These are phyloP conservation scores for Silene latifolia DNA, from an alignment of 148 eudicot species.

Conservation along the genomic window DNA sequence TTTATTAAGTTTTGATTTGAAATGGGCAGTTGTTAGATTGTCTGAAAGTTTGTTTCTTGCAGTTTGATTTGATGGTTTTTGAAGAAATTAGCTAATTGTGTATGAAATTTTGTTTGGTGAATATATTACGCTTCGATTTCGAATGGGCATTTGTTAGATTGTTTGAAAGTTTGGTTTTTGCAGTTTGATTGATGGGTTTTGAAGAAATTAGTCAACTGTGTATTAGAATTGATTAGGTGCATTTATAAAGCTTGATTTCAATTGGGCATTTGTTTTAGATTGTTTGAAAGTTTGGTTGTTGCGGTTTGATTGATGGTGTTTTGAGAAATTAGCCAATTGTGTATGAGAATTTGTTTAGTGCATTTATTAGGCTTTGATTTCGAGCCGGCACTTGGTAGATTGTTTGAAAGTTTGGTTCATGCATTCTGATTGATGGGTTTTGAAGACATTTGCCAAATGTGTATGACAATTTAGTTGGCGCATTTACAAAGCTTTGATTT, in stretches of 20 bases:
- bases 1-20: background rate
- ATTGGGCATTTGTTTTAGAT: conserved; percentile 15
- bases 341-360: background rate
- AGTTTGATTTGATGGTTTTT: background rate
- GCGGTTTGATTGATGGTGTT: background rate
- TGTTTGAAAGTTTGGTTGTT: background rate
- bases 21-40: too few species aligned
- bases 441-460: background rate
- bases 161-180: too few species aligned
- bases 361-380: background rate
- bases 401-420: too few species aligned
- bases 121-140: background rate
- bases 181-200: conserved; percentile 6
- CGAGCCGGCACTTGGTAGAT: too few species aligned
- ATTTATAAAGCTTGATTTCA: background rate
- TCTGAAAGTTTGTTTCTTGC: too few species aligned
- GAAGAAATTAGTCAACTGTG: too few species aligned
- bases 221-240: too few species aligned
- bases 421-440: conserved; percentile 2
- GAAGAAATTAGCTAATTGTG: background rate
- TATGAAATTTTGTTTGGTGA: background rate
- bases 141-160: too few species aligned
- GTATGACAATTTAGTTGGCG: background rate
- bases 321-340: background rate
- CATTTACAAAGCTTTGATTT: background rate